phyloP scores from a whole-genome alignment of 371 early-diverging fungal genomes.

The Actinomortierella ambigua region DNA sequence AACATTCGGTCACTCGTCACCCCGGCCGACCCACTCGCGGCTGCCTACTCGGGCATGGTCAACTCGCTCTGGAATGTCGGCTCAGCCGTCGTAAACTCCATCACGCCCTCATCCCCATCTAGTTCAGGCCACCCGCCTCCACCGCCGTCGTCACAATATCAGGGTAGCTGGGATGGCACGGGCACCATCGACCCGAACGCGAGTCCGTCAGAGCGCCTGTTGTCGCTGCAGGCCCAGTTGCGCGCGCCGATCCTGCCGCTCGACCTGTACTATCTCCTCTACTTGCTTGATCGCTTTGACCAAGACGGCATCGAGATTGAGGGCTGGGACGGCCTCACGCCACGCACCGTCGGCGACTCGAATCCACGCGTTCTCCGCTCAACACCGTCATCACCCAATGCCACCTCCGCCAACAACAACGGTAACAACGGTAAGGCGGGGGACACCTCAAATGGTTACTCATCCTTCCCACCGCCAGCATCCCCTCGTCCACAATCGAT shows the following conservation, averaged over 20 bases:
- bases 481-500: slow-evolving; percentile 53
- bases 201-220: slow-evolving; percentile 43
- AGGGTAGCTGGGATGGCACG: slow-evolving; percentile 53
- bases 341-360: slow-evolving; percentile 31
- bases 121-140: slow-evolving; percentile 29
- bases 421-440: no score
- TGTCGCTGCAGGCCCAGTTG: slow-evolving; percentile 42
- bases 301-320: slow-evolving; percentile 61
- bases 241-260: slow-evolving; percentile 53
- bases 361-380: slow-evolving; percentile 19
- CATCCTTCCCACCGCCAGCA: slow-evolving; percentile 46
- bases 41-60: slow-evolving; percentile 43
- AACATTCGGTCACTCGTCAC: slow-evolving; percentile 36
- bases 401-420: no score
- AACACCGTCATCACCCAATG: no score
- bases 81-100: slow-evolving; percentile 27
- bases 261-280: slow-evolving; percentile 65
- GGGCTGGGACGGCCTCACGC: slow-evolving; percentile 36
- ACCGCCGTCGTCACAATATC: slow-evolving; percentile 46
- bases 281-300: slow-evolving; percentile 63
- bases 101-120: slow-evolving; percentile 21
- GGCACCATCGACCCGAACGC: slow-evolving; percentile 46
- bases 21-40: slow-evolving; percentile 35
- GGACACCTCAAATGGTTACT: slow-evolving; percentile 3
- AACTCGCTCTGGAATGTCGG: slow-evolving; percentile 43